These are phyloP conservation scores for Cladosporium colombiae DNA, from an alignment of 2,329 filamentous ascomycete species.

Conservation along the genomic window DNA sequence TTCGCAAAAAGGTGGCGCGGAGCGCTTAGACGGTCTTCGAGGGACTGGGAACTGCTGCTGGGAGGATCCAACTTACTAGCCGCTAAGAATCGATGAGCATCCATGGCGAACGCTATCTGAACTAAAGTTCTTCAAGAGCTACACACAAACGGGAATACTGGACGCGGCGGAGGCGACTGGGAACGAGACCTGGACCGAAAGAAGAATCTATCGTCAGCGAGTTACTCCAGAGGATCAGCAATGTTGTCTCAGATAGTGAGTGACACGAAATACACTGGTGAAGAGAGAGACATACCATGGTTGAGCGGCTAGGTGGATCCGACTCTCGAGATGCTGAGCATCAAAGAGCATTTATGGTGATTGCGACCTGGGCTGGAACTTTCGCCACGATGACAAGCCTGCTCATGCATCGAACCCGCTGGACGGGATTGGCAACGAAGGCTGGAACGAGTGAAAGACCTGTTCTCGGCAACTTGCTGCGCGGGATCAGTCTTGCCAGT, in stretches of 20 bases:
- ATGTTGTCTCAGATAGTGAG: no score
- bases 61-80: no score
- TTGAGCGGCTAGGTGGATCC: no score
- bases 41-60: background rate
- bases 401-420: background rate
- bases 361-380: background rate
- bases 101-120: no score
- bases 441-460: background rate
- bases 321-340: no score
- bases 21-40: background rate
- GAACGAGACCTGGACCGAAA: background rate
- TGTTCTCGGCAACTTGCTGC: background rate
- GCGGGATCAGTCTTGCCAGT: background rate
- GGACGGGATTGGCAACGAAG: background rate
- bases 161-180: background rate
- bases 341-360: no score
- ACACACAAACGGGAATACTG: background rate
- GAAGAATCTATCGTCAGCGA: no score
- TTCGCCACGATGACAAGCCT: background rate
- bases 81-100: no score
- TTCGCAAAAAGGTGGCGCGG: background rate
- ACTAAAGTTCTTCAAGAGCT: no score
- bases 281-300: no score
- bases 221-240: no score
- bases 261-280: no score